phyloP scores from a whole-genome alignment of 192 early-diverging fungal species.

The Neocallimastix lanati region DNA sequence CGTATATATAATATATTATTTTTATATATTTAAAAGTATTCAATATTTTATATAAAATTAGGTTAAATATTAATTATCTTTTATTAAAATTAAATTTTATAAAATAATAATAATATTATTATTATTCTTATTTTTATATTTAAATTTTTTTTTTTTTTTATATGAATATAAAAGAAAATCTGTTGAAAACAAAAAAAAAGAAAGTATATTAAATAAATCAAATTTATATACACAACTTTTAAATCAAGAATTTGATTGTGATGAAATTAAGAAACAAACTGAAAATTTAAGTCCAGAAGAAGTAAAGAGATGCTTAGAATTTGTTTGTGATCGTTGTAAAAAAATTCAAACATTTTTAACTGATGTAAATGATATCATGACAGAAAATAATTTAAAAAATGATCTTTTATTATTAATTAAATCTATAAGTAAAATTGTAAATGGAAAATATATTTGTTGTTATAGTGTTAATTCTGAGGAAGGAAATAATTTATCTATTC shows the following conservation, averaged over 20 bases:
- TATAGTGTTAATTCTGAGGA: background rate
- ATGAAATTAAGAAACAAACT: background rate
- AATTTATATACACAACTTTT: background rate
- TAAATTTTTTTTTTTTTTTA: background rate
- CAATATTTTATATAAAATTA: too few species aligned
- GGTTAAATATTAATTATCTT: too few species aligned
- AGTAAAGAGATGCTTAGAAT: background rate
- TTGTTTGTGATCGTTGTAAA: background rate
- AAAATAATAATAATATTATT: too few species aligned
- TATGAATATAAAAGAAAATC: background rate
- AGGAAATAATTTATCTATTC: background rate
- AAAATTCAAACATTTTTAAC: background rate
- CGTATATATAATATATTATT: background rate
- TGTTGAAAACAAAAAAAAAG: background rate
- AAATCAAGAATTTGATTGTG: background rate
- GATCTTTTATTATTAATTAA: background rate
- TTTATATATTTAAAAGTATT: too few species aligned
- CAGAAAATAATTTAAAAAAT: background rate
- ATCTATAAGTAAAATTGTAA: background rate
- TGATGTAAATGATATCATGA: background rate
- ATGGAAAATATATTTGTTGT: background rate
- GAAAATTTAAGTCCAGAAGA: background rate
- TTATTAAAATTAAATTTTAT: too few species aligned
- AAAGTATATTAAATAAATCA: background rate
- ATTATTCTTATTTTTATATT: too few species aligned